A percentile compares a stretch with the other conserved stretches of the same genome.
Conservation (phyloP, 1,284 basidiomycete genomes). For the Stygiomarasmius scandens region DNA sequence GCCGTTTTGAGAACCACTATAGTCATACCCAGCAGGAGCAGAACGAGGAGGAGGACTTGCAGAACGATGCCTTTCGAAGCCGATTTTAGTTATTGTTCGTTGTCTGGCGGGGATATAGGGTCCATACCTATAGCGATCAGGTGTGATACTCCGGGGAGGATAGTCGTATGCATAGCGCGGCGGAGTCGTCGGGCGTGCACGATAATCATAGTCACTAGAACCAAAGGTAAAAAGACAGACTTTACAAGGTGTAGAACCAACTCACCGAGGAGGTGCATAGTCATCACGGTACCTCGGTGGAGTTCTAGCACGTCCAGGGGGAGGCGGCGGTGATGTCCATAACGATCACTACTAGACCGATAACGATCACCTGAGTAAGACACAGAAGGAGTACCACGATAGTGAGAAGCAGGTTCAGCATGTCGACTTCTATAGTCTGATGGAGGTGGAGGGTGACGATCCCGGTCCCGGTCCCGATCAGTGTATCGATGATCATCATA, state of each 20-base stretch:
- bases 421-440: constrained; percentile 50
- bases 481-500: constrained; percentile 75
- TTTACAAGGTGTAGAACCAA: constrained; percentile 1
- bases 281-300: constrained; percentile 65
- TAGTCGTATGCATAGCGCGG: constrained; percentile 65
- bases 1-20: constrained; percentile 43
- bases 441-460: constrained; percentile 41
- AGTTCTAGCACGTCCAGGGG: constrained; percentile 51
- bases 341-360: constrained; percentile 43
- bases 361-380: constrained; percentile 67
- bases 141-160: constrained; percentile 40
- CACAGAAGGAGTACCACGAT: constrained; percentile 44
- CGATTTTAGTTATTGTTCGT: too few relatives aligned
- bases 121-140: constrained; percentile 10
- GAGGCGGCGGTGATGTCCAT: constrained; percentile 45
- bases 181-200: constrained; percentile 55
- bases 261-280: constrained; percentile 55
- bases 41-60: constrained; percentile 31
- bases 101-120: too few relatives aligned
- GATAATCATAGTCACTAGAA: constrained; percentile 47
- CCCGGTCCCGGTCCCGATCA: constrained; percentile 46
- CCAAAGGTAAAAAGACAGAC: constrained; percentile 4
- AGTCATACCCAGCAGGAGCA: constrained; percentile 39
- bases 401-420: constrained; percentile 43
- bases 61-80: constrained; percentile 11